Conservation (phyloP, 257 asterid genomes). For the Fraxinus excelsior region DNA sequence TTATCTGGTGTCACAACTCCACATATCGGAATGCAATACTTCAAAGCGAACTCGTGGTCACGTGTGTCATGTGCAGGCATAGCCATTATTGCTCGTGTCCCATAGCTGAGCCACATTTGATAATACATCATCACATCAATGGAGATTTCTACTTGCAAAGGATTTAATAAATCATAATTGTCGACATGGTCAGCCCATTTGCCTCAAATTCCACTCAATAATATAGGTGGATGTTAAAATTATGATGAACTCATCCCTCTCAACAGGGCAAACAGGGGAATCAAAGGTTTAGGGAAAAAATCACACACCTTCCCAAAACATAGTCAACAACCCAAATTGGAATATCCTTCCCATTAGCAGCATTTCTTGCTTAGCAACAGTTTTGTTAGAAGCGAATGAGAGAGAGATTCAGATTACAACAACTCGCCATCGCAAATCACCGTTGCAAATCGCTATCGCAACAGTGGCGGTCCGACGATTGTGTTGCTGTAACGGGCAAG, state of each 20-base stretch:
- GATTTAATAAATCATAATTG: slow-evolving; percentile 1
- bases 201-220: slow-evolving; percentile 17
- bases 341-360: slow-evolving; percentile 74
- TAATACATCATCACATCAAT: slow-evolving; percentile 23
- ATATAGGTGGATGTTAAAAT: slow-evolving; percentile 7
- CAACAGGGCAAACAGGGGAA: slow-evolving; percentile 18
- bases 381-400: no score
- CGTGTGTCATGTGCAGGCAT: slow-evolving; percentile 99
- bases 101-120: slow-evolving; percentile 68
- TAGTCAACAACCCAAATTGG: slow-evolving; percentile 98
- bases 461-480: no score
- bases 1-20: slow-evolving; percentile 79
- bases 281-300: slow-evolving; percentile 14
- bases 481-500: no score
- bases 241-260: neutral
- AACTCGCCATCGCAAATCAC: no score
- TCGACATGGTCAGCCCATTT: slow-evolving; percentile 1
- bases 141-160: slow-evolving; percentile 5
- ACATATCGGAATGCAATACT: slow-evolving; percentile 69
- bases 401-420: no score
- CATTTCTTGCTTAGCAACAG: slow-evolving; percentile 91
- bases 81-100: slow-evolving; percentile 99
- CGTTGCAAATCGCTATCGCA: no score
- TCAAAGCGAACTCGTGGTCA: slow-evolving; percentile 89
- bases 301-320: slow-evolving; percentile 84